phyloP scores from a whole-genome alignment of 1,284 basidiomycete genomes.

The Trichosporon sp. region DNA sequence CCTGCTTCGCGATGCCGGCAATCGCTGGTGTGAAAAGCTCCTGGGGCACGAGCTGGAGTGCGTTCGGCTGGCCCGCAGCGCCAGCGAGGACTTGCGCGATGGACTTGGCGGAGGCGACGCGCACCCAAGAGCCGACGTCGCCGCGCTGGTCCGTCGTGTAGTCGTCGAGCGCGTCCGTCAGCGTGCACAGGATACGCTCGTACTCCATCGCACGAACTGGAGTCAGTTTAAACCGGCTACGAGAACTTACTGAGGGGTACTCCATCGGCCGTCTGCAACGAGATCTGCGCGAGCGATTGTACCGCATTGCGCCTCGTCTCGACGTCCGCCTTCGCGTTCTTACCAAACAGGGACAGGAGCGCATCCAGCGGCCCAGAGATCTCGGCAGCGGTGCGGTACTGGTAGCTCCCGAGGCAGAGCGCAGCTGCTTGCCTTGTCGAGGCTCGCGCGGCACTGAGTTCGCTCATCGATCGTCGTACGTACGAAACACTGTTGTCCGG shows the following conservation, averaged over 20 bases:
- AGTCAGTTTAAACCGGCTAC: not conserved
- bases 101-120: conserved; percentile 68
- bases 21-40: conserved; percentile 64
- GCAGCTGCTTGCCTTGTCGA: conserved; percentile 74
- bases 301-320: conserved; percentile 51
- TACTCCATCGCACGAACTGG: conserved; percentile 31
- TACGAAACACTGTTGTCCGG: conserved; percentile 36
- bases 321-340: conserved; percentile 43
- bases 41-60: conserved; percentile 59
- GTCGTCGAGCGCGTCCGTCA: conserved; percentile 73
- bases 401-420: conserved; percentile 70
- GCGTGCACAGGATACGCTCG: conserved; percentile 37
- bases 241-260: conserved; percentile 33
- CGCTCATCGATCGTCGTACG: conserved; percentile 65
- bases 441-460: conserved; percentile 61
- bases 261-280: conserved; percentile 24
- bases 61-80: conserved; percentile 36
- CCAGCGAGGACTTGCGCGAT: conserved; percentile 35
- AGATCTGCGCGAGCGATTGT: conserved; percentile 41
- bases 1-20: conserved; percentile 78
- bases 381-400: conserved; percentile 62
- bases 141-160: conserved; percentile 93
- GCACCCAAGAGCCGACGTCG: conserved; percentile 96
- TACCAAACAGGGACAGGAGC: conserved; percentile 36
- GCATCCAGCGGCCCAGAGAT: conserved; percentile 32